Evolutionary conservation across 257 asterid genomes (phyloP), one percentile per base, ranked within the genome.

Genomic region (Solanum peruvianum): DNA sequence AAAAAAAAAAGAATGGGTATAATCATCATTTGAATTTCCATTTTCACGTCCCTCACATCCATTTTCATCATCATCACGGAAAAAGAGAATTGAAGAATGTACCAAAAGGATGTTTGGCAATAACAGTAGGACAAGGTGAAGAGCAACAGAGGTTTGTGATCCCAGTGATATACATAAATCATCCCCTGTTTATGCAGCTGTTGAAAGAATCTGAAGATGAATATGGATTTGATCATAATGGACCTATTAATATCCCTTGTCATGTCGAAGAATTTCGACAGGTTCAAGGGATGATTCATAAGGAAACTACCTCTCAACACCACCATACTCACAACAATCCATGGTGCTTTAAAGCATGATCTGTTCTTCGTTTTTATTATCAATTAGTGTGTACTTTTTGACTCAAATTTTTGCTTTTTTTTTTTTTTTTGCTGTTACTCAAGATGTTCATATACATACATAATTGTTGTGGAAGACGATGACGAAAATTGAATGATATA

Each of bases 171-270:
- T 94, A 94, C 87, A 87, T 94, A 49, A 94, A 94, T 84, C 97
- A 94, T 85, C 97, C 95, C 76, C 83, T 92, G 52, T 94, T 94
- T 86, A 80, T 64, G 93, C 91, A 87, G 92, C 89, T 94, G 85
- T 89, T 94, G 66, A 89, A 93, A 87, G 93, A 88, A 87, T 93
- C 96, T 87, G 95, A 94, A 90, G 92, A 94, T 88, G 97, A 94
- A 91, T 93, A 93, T 90, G 97, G 96, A 27, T 94, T 94, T 89
- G 86, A 91, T 78, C 95, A 94, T 87, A 80, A 88, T 31, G 97
- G 97, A 8, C 88, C 94, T 76, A 92, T 94, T 89, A 94, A 90
- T 73, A 94, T 94, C 8, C 97, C 97, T 2, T 94, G 97, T 87
- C 93, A 89, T 60, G 92, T 93, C 83, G 94, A 92, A 88, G 92